A percentile compares a stretch with the other conserved stretches of the same genome.
Evolutionary conservation across 768 basidiomycete species (phyloP).

Genomic region (Mycena indigotica): DNA sequence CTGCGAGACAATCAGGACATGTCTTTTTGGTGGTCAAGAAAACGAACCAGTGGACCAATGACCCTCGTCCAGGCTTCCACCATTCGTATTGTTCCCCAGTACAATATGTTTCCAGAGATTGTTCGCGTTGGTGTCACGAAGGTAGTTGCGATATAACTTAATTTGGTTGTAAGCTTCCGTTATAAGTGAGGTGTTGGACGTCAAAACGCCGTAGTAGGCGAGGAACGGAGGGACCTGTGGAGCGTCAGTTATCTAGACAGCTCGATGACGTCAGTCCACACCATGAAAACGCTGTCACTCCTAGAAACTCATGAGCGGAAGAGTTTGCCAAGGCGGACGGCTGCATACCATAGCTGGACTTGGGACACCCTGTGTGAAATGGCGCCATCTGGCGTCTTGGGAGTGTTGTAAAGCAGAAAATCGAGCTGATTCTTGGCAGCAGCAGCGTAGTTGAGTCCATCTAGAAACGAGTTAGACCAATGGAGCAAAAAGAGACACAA

Average conservation of each 20-base stretch:
- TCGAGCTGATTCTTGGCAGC: conserved; percentile 70
- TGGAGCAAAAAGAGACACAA: not conserved
- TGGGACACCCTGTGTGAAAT: conserved; percentile 73
- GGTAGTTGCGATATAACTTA: conserved; percentile 66
- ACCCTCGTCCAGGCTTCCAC: conserved; percentile 55
- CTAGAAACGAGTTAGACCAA: conserved; percentile 14
- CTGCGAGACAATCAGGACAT: conserved; percentile 37
- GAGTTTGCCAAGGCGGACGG: not conserved
- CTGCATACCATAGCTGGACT: conserved; percentile 72
- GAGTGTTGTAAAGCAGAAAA: conserved; percentile 58
- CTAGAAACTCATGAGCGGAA: no score
- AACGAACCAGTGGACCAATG: conserved; percentile 78
- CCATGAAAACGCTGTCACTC: conserved; percentile 85
- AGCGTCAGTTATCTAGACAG: not conserved
- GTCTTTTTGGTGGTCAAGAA: not conserved
- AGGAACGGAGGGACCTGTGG: conserved; percentile 70
- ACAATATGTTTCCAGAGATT: conserved; percentile 80
- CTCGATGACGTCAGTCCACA: not conserved
- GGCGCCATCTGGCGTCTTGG: conserved; percentile 72
- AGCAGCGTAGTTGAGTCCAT: conserved; percentile 55
- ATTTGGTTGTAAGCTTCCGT: conserved; percentile 72
- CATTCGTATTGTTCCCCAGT: conserved; percentile 43
- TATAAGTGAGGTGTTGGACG: conserved; percentile 59
- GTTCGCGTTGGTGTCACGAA: conserved; percentile 51
- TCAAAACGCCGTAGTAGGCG: conserved; percentile 76